Evolutionary conservation across 306 rosid genomes (phyloP), one percentile per base, ranked within the genome.

Genomic region (Dryas octopetala): DNA sequence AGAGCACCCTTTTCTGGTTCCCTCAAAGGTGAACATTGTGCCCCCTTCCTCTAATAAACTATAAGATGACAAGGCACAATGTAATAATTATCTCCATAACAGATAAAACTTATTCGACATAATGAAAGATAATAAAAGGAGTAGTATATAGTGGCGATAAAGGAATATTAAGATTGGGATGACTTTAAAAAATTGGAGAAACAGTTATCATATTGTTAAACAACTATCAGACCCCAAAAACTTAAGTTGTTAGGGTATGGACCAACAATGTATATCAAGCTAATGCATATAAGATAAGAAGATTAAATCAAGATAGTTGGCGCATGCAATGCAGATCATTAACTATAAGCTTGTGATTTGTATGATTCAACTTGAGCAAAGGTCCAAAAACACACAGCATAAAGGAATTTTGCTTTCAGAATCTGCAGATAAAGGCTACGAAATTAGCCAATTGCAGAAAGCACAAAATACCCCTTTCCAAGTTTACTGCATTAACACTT

Each of bases 31-130:
- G 73, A 81, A 89, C 78, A 93, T 82, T 15, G 97, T 87, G 46
- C 98, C 98, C 51, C 97, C 98, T 66, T 93, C 98, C 85, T 93
- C 98, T 73, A 93, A 67, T 62, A 93, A 85, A 7, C 98, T 93
- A 47, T 17, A 40, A 62, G 14, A 74, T 9, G 53, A 73, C 70
- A 85, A 78, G 76, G 70, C 48, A 81, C 62, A 66, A 64, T 62
- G 14, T n/a, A 71, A 44, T 68, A 75, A 52, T 57, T 44, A 62
- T 44, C 54, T 60, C 40, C 4, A 43, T 60, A 15, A 17, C 16
- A 44, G 41, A 50, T 32, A 23, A 44, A 61, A 58, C 19, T 77
- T 26, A 46, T 11, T 68, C 55, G 13, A 23, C 78, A 10, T 11
- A 41, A 60, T 60, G 3, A 13, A 28, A 28, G 8, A 32, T 32